Base-by-base conservation (phyloP, 352 stramenopile species). In the Phytopythium montanum region DNA sequence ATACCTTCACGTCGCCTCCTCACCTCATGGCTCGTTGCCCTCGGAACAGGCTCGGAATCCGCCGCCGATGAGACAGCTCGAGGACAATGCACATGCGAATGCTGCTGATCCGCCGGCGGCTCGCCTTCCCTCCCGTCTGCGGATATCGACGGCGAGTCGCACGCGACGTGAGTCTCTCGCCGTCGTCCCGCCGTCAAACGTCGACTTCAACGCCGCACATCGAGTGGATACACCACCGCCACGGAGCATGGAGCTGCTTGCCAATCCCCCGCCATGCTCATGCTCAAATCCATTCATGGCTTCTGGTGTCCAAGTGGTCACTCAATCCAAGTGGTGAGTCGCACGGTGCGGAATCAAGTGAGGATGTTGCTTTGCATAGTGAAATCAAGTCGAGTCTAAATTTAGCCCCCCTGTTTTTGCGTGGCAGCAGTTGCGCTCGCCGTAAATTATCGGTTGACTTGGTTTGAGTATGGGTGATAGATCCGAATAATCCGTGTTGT, bases 401-500 rank as follows among this genome's bases (percentile, higher is more conserved):
- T 46, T 46, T 46, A 46, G 18, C 19, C 38, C 38, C 38, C 38
- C 18, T 21, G 14, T 44, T 44, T 44, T 44, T 44, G 38, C 38
- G 13, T 39, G 18, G 7, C 34, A 18, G n/a, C 38, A 44, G 38
- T 44, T 19, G 38, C 13, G 5, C 19, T 46, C 39, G 19, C 19
- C 39, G 23, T 10, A 46, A 46, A 46, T 46, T 46, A 46, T 46
- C 19, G 18, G 19, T 25, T 46, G 39, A 46, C 39, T 46, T 14
- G 39, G 21, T 21, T 9, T 3, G 10, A 25, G 19, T 46, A 46
- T 46, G 9, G n/a, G 16, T n/a, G 8, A 25, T 25, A 46, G 9
- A 46, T 25, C 19, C 5, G 44, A 51, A 51, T 51, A 49, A 49
- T 49, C 42, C 12, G 42, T 12, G 42, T 49, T 49, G 42, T 49